Conservation (phyloP, 106 monocot species). For the Dioscorea dumetorum region DNA sequence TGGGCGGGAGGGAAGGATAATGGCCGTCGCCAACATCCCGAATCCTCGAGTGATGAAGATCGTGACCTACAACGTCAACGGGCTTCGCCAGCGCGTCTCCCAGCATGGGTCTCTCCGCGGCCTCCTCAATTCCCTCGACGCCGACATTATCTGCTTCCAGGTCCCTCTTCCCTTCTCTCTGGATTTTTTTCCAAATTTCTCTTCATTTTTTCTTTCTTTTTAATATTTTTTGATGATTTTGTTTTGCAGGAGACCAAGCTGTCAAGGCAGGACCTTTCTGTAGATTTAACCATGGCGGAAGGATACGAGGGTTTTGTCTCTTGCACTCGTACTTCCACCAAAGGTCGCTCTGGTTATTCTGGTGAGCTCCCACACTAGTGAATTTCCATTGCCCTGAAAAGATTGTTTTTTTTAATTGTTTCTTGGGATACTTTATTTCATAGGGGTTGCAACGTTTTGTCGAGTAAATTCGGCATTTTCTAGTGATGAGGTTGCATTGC, state of each 20-base stretch:
- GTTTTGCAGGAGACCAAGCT: slow-evolving; percentile 71
- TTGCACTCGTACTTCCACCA: slow-evolving; percentile 49
- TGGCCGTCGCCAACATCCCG: too few relatives aligned
- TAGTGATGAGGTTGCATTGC: slow-evolving; percentile 74
- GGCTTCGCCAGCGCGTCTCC: slow-evolving; percentile 78
- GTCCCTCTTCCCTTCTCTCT: slow-evolving; percentile 13
- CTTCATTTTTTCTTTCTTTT: background rate
- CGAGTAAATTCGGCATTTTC: slow-evolving; percentile 74
- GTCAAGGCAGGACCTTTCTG: slow-evolving; percentile 76
- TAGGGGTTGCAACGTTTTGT: slow-evolving; percentile 97
- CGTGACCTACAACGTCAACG: slow-evolving; percentile 96
- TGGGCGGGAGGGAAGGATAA: too few relatives aligned
- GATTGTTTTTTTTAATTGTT: slow-evolving; percentile 17
- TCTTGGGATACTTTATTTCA: slow-evolving; percentile 42
- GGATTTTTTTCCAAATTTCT: background rate
- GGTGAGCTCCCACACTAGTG: slow-evolving; percentile 23
- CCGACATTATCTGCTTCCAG: slow-evolving; percentile 98
- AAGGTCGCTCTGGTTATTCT: slow-evolving; percentile 69
- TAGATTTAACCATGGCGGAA: slow-evolving; percentile 71
- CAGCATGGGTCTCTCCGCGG: slow-evolving; percentile 88
- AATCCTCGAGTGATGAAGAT: slow-evolving; percentile 57
- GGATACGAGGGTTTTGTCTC: slow-evolving; percentile 92
- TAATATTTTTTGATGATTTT: background rate
- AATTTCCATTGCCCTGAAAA: too few relatives aligned
- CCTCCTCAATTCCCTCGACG: slow-evolving; percentile 93